Evolutionary conservation across 1,284 basidiomycete species (phyloP), one percentile per base, ranked within the genome.

Genomic region (Trichosporon sp.): DNA sequence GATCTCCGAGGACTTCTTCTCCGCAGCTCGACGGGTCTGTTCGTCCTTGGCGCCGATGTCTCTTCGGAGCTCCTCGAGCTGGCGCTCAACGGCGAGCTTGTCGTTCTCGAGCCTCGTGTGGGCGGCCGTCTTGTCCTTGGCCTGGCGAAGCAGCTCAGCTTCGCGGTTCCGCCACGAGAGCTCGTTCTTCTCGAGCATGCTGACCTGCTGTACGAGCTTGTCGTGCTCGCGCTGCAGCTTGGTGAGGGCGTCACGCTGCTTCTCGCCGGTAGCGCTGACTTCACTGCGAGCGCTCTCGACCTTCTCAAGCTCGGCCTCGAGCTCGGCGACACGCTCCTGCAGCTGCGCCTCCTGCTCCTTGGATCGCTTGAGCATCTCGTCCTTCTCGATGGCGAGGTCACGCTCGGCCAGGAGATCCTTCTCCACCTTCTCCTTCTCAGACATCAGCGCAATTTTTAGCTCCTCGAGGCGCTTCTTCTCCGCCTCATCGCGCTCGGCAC

Each of bases 261-360:
- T 40, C 19, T 73, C 70, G 13, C 69, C 71, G 0, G 60, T 52
- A 0, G 61, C 40, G 1, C 70, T 83, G 0, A 89, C 89, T 4
- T 89, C 86, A 65, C 94, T 91, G 9, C 96, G 85, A 73, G 96
- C 91, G 9, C 87, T 87, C 72, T 95, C 92, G 19, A 96, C 83
- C 5, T 87, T 84, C 62, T 94, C 91, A 56, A 97, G 83, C 72
- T 98, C 93, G 3, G 84, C 82, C 71, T 95, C 91, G 23, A 96
- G 81, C 1, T 89, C 87, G 1, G 84, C 82, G 11, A 95, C 84
- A 71, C 95, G 92, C 63, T 97, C 92, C 71, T 92, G 88, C 2
- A 98, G 83, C 66, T 92, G 88, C 21, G 84, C 83, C 75, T 96
- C 93, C 33, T 88, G 86, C 70, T 88, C 87, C 82, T 95, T 95